Evolutionary conservation across 2,329 filamentous ascomycete species (phyloP).

Genomic region (Lasiodiplodia theobromae): DNA sequence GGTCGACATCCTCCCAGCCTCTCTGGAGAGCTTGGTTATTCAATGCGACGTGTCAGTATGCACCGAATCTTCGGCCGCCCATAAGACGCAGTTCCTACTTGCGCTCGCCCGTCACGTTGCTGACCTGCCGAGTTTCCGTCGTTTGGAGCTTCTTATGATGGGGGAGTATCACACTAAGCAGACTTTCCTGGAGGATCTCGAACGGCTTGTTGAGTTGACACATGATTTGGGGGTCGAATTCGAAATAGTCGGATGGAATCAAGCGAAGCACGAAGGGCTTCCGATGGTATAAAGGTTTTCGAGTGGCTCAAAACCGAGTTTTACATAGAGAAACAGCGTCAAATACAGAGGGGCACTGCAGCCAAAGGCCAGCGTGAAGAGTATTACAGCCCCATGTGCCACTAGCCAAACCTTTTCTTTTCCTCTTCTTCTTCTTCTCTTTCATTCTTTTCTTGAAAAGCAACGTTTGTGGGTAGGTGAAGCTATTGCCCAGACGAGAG

Average conservation of each 20-base stretch:
- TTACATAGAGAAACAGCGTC: no score
- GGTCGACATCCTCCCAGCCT: not conserved
- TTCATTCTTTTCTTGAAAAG: no score
- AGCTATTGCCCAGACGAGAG: no score
- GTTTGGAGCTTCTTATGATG: not conserved
- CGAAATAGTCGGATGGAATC: not conserved
- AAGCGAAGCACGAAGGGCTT: not conserved
- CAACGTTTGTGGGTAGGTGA: no score
- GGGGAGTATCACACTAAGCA: not conserved
- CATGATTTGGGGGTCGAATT: not conserved
- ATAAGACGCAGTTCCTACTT: not conserved
- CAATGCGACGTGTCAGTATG: not conserved
- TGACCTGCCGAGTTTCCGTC: not conserved
- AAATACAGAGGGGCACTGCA: no score
- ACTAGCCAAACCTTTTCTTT: no score
- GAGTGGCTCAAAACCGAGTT: no score
- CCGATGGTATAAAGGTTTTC: not conserved
- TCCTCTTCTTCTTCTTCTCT: no score
- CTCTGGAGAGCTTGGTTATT: constrained; percentile 2
- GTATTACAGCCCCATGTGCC: no score
- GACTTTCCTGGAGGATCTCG: not conserved
- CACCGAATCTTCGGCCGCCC: not conserved
- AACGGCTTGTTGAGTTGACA: not conserved
- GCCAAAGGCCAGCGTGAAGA: no score
- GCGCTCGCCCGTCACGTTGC: not conserved